phyloP scores from a whole-genome alignment of 352 stramenopile species.

The Pythium rhizo-oryzae region DNA sequence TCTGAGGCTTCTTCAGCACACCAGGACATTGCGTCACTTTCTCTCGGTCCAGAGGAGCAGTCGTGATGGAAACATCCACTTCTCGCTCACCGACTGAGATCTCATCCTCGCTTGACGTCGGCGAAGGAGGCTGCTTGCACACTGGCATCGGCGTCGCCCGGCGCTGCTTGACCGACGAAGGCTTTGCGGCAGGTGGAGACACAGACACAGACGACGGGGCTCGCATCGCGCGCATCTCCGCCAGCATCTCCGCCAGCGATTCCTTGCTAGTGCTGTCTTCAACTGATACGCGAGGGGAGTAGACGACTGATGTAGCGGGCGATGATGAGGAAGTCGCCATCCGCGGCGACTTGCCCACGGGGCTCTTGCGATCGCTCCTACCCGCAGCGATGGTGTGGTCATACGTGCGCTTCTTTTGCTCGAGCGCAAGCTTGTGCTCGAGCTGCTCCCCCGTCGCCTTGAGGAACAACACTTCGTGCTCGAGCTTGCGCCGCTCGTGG shows the following conservation, averaged over 20 bases:
- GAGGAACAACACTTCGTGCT: slow-evolving; percentile 51
- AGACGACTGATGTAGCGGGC: not conserved
- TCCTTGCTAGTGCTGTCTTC: not conserved
- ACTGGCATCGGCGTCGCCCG: slow-evolving; percentile 10
- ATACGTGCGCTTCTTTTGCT: slow-evolving; percentile 62
- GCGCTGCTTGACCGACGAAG: not conserved
- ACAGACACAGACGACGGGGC: not conserved
- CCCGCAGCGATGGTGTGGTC: slow-evolving; percentile 35
- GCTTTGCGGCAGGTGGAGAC: not conserved
- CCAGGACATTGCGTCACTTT: not conserved
- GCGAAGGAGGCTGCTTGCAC: not conserved
- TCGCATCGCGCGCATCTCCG: slow-evolving; percentile 15
- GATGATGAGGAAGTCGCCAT: not conserved
- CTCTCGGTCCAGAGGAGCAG: no score
- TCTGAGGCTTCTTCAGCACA: not conserved
- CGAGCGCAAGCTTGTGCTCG: slow-evolving; percentile 43
- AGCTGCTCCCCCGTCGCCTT: slow-evolving; percentile 40
- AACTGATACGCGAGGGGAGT: not conserved
- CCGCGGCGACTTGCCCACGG: slow-evolving; percentile 4
- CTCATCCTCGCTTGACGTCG: not conserved
- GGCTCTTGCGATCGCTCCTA: slow-evolving; percentile 3
- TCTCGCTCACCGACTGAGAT: not conserved
- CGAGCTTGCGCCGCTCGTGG: slow-evolving; percentile 50
- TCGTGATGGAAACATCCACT: no score
- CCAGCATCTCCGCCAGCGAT: slow-evolving; percentile 18